Conservation (phyloP, 345 rosid genomes). For the Durio zibethinus region DNA sequence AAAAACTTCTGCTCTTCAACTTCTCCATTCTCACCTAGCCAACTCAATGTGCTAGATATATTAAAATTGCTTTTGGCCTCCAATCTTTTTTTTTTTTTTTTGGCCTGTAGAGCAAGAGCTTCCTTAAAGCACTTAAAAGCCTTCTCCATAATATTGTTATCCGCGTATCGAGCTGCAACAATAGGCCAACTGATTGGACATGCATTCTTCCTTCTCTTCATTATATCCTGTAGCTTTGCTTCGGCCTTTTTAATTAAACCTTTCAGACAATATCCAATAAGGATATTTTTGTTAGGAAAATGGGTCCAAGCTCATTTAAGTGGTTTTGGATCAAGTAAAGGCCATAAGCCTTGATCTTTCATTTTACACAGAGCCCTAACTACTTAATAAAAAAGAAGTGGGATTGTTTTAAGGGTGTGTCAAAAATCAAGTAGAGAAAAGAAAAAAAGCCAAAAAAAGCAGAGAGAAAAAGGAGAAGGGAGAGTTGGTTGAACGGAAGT, state of each 20-base stretch:
- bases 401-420: too few species aligned
- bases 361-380: too few species aligned
- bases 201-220: conserved; percentile 27
- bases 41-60: conserved; percentile 36
- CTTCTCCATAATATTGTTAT: conserved; percentile 41
- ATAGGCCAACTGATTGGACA: conserved; percentile 46
- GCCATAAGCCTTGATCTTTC: too few species aligned
- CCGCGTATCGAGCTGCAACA: conserved; percentile 31
- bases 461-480: too few species aligned
- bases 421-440: too few species aligned
- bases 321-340: too few species aligned
- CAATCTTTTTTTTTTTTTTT: conserved; percentile 33
- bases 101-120: conserved; percentile 34
- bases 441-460: too few species aligned
- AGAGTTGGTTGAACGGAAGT: too few species aligned
- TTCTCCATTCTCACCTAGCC: conserved; percentile 38
- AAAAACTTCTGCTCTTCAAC: conserved; percentile 32
- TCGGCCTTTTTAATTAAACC: conserved; percentile 42
- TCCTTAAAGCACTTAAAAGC: conserved; percentile 41
- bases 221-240: conserved; percentile 27
- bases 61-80: conserved; percentile 34
- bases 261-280: conserved; percentile 32
- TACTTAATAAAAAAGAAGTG: too few species aligned
- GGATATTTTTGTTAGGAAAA: too few species aligned
- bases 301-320: too few species aligned